Evolutionary conservation across 2,329 filamentous ascomycete genomes (phyloP).

Genomic region (Blumeriella jaapii): DNA sequence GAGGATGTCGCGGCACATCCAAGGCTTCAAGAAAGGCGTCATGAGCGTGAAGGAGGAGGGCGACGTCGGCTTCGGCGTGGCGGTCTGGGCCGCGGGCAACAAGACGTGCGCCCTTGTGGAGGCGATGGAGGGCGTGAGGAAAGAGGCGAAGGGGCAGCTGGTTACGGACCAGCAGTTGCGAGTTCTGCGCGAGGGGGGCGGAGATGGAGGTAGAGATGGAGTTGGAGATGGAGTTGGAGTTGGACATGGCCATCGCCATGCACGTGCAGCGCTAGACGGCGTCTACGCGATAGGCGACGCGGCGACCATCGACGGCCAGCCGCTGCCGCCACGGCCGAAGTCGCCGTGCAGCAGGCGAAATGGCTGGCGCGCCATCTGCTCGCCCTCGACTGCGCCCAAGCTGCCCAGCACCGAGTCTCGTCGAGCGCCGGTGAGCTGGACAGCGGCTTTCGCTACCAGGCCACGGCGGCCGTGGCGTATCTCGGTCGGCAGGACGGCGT

Average conservation of each 20-base stretch:
- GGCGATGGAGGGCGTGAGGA: slow-evolving; percentile 17
- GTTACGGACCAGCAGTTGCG: slow-evolving; percentile 51
- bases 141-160: slow-evolving; percentile 39
- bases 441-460: slow-evolving; percentile 11
- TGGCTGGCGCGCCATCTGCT: slow-evolving; percentile 54
- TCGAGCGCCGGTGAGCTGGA: too few relatives aligned
- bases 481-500: slow-evolving; percentile 16
- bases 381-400: neutral
- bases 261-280: too few relatives aligned
- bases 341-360: slow-evolving; percentile 58
- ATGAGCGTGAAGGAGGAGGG: slow-evolving; percentile 16
- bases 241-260: too few relatives aligned
- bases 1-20: slow-evolving; percentile 55
- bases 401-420: too few relatives aligned
- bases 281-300: slow-evolving; percentile 63
- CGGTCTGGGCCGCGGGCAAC: slow-evolving; percentile 59
- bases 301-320: slow-evolving; percentile 42
- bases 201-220: too few relatives aligned
- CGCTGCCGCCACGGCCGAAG: slow-evolving; percentile 58
- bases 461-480: slow-evolving; percentile 15
- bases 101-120: slow-evolving; percentile 51
- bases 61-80: slow-evolving; percentile 37
- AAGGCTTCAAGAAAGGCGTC: slow-evolving; percentile 30
- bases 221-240: too few relatives aligned
- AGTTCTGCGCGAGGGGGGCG: slow-evolving; percentile 30